Base-by-base conservation (phyloP, 352 stramenopile species). In the Thalassiosira delicatula region DNA sequence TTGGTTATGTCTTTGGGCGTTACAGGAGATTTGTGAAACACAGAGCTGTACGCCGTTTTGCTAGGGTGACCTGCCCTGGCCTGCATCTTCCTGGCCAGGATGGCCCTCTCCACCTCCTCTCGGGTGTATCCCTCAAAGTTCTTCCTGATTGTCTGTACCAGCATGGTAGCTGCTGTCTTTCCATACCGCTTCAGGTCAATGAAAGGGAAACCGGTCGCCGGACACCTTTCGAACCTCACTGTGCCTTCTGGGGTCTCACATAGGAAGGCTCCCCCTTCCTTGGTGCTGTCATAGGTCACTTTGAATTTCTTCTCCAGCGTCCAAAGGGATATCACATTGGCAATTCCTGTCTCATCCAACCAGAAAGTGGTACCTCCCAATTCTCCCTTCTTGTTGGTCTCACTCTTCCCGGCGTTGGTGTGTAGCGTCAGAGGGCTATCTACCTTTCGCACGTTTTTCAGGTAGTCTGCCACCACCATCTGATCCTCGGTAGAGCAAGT, bases 261-360 rank as follows among this genome's bases (percentile, higher is more conserved):
- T 9, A 60, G 21, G 37, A 46, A n/a, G n/a, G n/a, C n/a, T 21
- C n/a, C 51, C 51, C 51, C 30, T 7, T 60, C 23, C 9, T 25
- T 5, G 3, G 17, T 5, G 11, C 21, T 60, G 23, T 60, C 5
- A 30, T 68, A 76, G 8, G 19, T 65, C 0, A 83, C 46, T 27
- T 7, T 35, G 61, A 44, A 83, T 17, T 44, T 56, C 23, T 71
- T 17, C 11, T 71, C 57, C 0, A 86, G 27, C 14, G 35, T 5
- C 7, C 29, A 17, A 25, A 85, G n/a, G 19, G 61, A 79, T 3
- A 86, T 21, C 3, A 89, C 74, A 27, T 87, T 89, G 5, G 79
- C 83, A 56, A 87, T 81, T 8, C 67, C 67, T 4, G 74, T 40
- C 14, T 60, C 17, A 65, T 80, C 68, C 8, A 73, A 80, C 83